phyloP scores from a whole-genome alignment of 352 stramenopile species.

The Phytophthora tubulina region DNA sequence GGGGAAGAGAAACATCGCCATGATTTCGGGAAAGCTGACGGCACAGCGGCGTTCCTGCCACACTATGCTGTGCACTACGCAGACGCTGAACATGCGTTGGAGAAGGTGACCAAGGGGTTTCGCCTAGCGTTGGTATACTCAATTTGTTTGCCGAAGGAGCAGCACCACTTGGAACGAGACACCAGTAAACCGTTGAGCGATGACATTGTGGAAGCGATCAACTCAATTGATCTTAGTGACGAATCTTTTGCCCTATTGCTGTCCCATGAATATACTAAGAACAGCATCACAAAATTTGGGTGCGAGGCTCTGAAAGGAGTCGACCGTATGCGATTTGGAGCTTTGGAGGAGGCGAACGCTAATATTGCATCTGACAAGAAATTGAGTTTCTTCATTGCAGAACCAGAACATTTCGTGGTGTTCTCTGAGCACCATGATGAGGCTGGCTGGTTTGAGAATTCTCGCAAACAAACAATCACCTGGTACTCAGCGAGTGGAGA shows the following conservation, averaged over 20 bases:
- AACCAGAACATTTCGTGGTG: neutral
- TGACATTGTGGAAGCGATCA: neutral
- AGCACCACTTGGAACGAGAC: conserved; percentile 3
- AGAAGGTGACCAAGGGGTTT: conserved; percentile 34
- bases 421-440: too few relatives aligned
- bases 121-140: conserved; percentile 40
- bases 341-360: conserved; percentile 11
- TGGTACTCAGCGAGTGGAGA: too few relatives aligned
- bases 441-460: too few relatives aligned
- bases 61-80: conserved; percentile 44
- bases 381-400: conserved; percentile 16
- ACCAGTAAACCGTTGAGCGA: neutral
- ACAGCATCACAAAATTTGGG: conserved; percentile 12
- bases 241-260: conserved; percentile 20
- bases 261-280: conserved; percentile 27
- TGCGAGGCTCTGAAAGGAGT: conserved; percentile 25
- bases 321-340: conserved; percentile 10
- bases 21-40: conserved; percentile 30
- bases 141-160: conserved; percentile 25
- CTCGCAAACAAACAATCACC: too few relatives aligned
- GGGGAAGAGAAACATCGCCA: conserved; percentile 17
- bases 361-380: conserved; percentile 9
- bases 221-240: neutral
- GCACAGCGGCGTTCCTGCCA: conserved; percentile 17
- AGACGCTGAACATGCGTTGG: conserved; percentile 34